A percentile compares a stretch with the other conserved stretches of the same genome.
phyloP scores from a whole-genome alignment of 495 filamentous ascomycete species.

The Penicillium robsamsonii region DNA sequence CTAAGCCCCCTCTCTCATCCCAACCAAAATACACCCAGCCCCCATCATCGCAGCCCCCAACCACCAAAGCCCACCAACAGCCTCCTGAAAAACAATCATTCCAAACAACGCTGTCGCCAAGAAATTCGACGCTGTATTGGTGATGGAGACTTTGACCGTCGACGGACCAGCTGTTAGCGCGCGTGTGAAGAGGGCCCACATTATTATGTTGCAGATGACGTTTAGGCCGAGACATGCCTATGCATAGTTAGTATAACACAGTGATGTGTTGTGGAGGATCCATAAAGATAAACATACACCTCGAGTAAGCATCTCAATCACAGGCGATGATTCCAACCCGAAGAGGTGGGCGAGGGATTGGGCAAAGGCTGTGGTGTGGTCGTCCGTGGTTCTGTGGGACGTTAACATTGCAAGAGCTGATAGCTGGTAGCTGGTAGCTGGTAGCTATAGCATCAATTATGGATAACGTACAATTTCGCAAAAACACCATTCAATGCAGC shows the following conservation, averaged over 20 bases:
- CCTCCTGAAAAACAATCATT: slow-evolving; percentile 67
- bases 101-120: slow-evolving; percentile 85
- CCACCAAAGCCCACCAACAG: slow-evolving; percentile 81
- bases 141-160: slow-evolving; percentile 85
- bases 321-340: slow-evolving; percentile 44
- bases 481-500: slow-evolving; percentile 95
- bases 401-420: slow-evolving; percentile 10
- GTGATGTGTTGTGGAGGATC: not conserved
- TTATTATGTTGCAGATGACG: slow-evolving; percentile 83
- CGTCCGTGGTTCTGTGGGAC: slow-evolving; percentile 72
- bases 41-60: slow-evolving; percentile 80
- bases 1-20: slow-evolving; percentile 64
- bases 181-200: slow-evolving; percentile 86
- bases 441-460: not conserved
- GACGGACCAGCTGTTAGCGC: slow-evolving; percentile 80
- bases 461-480: slow-evolving; percentile 77
- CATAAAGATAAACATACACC: slow-evolving; percentile 53
- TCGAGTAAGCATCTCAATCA: slow-evolving; percentile 65
- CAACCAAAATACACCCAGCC: slow-evolving; percentile 87
- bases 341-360: slow-evolving; percentile 60
- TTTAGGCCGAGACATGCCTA: slow-evolving; percentile 87
- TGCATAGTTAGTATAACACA: not conserved
- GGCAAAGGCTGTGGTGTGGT: slow-evolving; percentile 71
- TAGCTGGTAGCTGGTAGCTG: not conserved
- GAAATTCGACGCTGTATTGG: slow-evolving; percentile 94